Conservation (phyloP, 164 flowering plant species). For the Macadamia integrifolia region DNA sequence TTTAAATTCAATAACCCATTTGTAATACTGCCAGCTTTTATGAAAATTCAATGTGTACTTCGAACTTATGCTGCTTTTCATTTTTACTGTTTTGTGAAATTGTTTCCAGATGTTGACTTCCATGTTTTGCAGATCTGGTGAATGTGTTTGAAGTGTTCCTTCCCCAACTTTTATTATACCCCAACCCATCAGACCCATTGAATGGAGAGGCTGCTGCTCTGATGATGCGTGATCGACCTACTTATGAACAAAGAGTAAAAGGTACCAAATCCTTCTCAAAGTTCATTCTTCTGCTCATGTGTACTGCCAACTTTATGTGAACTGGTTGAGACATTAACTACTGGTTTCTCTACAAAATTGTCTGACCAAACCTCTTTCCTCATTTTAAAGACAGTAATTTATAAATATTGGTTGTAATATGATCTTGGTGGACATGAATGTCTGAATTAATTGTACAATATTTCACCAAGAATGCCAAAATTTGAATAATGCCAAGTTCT, state of each 20-base stretch:
- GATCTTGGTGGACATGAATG: neutral
- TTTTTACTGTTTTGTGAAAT: neutral
- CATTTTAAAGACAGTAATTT: too few species aligned
- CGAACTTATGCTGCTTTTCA: neutral
- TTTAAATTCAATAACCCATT: neutral
- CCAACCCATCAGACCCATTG: conserved; percentile 42
- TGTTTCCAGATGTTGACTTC: neutral
- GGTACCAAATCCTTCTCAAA: conserved; percentile 18
- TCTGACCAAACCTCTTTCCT: too few species aligned
- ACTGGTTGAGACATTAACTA: neutral
- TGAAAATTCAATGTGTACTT: neutral
- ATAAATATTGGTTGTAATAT: neutral
- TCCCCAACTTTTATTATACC: conserved; percentile 40
- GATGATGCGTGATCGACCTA: conserved; percentile 34
- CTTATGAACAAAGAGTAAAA: conserved; percentile 43
- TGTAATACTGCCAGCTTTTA: neutral
- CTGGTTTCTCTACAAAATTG: too few species aligned
- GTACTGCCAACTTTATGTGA: neutral
- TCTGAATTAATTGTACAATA: neutral
- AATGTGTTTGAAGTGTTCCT: conserved; percentile 25
- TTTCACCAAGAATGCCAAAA: neutral
- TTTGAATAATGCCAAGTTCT: too few species aligned
- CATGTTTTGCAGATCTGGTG: conserved; percentile 30
- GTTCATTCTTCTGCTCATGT: neutral
- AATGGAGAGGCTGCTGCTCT: conserved; percentile 45